Evolutionary conservation across 148 eudicot genomes (phyloP), one percentile per base, ranked within the genome.

Genomic region (Silene latifolia): DNA sequence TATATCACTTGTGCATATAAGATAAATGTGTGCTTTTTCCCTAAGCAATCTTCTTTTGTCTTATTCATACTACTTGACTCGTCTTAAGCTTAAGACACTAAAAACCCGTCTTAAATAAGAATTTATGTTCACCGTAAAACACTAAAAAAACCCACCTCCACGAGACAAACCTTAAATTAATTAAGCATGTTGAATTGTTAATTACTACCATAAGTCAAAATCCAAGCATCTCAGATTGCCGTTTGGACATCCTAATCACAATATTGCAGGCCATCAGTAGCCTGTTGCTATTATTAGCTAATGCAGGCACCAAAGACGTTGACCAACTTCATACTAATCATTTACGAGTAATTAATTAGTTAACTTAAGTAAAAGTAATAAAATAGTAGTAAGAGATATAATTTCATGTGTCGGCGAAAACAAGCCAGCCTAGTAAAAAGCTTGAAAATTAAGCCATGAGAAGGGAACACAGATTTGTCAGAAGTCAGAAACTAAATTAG

Each of bases 391-490:
- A 35, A 17, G 42, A 66, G 44, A 66, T 8, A 39, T 17, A 66
- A 17, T 35, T 3, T 0, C 51, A 66, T 32, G 69, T 66, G 69
- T 66, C 24, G 48, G 51, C 44, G 47, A 11, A 24, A 51, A 19
- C 8, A 59, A 20, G 63, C 21, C 63, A 59, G 63, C 63, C 63
- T 59, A 59, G 63, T 8, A 48, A 48, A 32, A 32, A 32, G 35
- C 35, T 32, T 32, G 35, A n/a, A 39, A 39, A 18, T 35, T 17
- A 39, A 39, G 51, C 25, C 11, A 58, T 53, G 72, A 19, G 23
- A 47, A 17, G 73, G 39, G 24, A 48, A 25, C 61, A 70, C 32
- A 70, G 39, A 51, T 53, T 4, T 70, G 60, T 70, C 60, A 70
- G 73, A 53, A 70, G 20, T 46, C 48, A 66, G 44, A 65, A 35